A percentile compares a stretch with the other conserved stretches of the same genome.
These are phyloP conservation scores for Pelargonium fulgidum DNA, from an alignment of 441 rosid genomes.

Conservation along the genomic window DNA sequence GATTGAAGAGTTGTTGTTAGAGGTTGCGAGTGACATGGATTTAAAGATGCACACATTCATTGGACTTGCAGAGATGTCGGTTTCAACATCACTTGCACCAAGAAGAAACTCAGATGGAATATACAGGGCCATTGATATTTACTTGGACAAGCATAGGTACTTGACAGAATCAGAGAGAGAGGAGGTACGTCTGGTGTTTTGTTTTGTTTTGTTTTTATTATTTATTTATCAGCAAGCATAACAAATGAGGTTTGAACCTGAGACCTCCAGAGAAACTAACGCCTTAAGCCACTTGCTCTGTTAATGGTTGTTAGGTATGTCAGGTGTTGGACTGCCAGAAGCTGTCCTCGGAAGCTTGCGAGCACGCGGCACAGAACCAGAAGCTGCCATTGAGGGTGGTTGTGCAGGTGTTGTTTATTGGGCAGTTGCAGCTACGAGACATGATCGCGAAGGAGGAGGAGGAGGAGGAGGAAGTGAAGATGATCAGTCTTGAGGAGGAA, in stretches of 20 bases:
- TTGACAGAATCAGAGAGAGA: conserved; percentile 58
- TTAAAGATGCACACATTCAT: conserved; percentile 42
- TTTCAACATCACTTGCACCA: conserved; percentile 39
- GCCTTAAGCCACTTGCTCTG: too few species aligned
- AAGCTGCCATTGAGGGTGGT: conserved; percentile 61
- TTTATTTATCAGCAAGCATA: too few species aligned
- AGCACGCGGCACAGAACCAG: conserved; percentile 63
- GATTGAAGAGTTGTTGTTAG: conserved; percentile 53
- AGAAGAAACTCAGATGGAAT: conserved; percentile 54
- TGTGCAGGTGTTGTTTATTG: conserved; percentile 45
- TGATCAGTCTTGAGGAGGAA: neutral
- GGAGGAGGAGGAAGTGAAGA: conserved; percentile 10
- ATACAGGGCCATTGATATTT: conserved; percentile 61
- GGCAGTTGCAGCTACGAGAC: conserved; percentile 58
- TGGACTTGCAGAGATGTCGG: conserved; percentile 43
- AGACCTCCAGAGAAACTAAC: too few species aligned
- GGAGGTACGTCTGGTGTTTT: conserved; percentile 22
- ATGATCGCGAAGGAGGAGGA: conserved; percentile 29
- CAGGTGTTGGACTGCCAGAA: conserved; percentile 52
- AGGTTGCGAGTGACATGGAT: conserved; percentile 43
- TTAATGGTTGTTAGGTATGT: conserved; percentile 22
- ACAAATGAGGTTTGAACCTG: too few species aligned
- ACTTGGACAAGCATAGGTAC: conserved; percentile 50
- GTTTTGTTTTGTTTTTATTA: too few species aligned
- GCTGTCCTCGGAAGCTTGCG: conserved; percentile 58